Base-by-base conservation (phyloP, 2,329 filamentous ascomycete genomes). In the Zymoseptoria passerinii region DNA sequence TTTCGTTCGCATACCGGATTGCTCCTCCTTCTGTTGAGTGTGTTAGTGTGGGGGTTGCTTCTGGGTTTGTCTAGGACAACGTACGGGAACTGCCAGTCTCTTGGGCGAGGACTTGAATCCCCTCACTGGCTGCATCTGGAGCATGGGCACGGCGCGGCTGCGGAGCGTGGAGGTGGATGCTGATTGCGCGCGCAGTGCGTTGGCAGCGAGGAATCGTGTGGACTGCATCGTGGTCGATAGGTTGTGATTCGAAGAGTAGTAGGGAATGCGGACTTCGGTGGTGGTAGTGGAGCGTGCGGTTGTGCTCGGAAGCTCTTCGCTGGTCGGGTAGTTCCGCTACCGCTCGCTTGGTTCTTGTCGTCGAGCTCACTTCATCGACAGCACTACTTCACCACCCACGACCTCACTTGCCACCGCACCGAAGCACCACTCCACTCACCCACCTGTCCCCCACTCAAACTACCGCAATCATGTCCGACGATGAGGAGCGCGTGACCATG, bases 401-500 rank as follows among this genome's bases (percentile, higher is more conserved):
- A 56, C 54, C 59, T 54, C 51, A 53, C 53, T 63, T 64, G 35
- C 35, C 35, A 65, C 66, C 48, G 59, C 61, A 54, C 55, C 58
- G 55, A 60, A 64, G 58, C 67, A 61, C 61, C 48, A 29, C 52
- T 52, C 59, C 52, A 49, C 53, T 28, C 55, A 53, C 29, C 59
- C 58, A 63, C 63, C 61, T 52, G 53, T 54, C 28, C 63, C 27
- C 50, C 28, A 57, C 52, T 49, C 23, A 58, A 4, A 66, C 66
- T 71, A 74, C 75, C 73, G 78, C 78, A 83, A 92, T 80, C 71
- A 99, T 99, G 92, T 88, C 91, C 76, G 90, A 95, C 80, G 87
- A 89, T 72, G 89, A 89, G 74, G 87, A 90, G 73, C 82, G 85
- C 74, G 89, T 95, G 77, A 96, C 92, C 80, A 99, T 96, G 87